Percentiles rank a stretch among this genome's conserved stretches.
phyloP scores from a whole-genome alignment of 2,329 filamentous ascomycete genomes.

The Amylocarpus encephaloides region DNA sequence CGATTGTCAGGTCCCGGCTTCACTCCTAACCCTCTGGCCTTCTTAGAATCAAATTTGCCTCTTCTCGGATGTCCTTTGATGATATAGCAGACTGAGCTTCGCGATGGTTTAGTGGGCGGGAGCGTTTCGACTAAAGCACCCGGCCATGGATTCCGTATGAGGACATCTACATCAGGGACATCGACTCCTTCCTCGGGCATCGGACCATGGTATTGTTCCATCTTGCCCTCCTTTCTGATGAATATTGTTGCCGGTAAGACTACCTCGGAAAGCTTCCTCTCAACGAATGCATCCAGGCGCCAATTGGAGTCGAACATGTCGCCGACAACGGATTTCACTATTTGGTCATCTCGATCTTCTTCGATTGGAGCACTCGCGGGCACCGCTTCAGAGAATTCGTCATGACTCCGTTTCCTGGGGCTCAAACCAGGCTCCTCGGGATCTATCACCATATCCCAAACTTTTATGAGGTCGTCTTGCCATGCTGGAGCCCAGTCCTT shows the following conservation, averaged over 20 bases:
- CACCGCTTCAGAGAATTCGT: slow-evolving; percentile 37
- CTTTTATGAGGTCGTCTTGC: slow-evolving; percentile 68
- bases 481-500: slow-evolving; percentile 53
- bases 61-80: slow-evolving; percentile 69
- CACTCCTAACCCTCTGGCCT: slow-evolving; percentile 61
- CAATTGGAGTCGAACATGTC: slow-evolving; percentile 77
- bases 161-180: slow-evolving; percentile 61
- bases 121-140: slow-evolving; percentile 57
- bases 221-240: slow-evolving; percentile 54
- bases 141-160: slow-evolving; percentile 75
- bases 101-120: slow-evolving; percentile 60
- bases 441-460: slow-evolving; percentile 74
- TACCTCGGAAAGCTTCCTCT: slow-evolving; percentile 60
- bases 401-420: slow-evolving; percentile 41
- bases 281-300: slow-evolving; percentile 62
- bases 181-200: slow-evolving; percentile 43
- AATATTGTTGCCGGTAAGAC: slow-evolving; percentile 65
- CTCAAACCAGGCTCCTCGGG: slow-evolving; percentile 28
- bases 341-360: slow-evolving; percentile 39
- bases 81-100: slow-evolving; percentile 77
- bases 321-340: slow-evolving; percentile 57
- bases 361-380: slow-evolving; percentile 30
- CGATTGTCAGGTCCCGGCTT: slow-evolving; percentile 51
- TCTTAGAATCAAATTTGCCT: slow-evolving; percentile 69
- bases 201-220: slow-evolving; percentile 67